These are phyloP conservation scores for Chimonanthus praecox DNA, from an alignment of 164 flowering plant species.

Conservation along the genomic window DNA sequence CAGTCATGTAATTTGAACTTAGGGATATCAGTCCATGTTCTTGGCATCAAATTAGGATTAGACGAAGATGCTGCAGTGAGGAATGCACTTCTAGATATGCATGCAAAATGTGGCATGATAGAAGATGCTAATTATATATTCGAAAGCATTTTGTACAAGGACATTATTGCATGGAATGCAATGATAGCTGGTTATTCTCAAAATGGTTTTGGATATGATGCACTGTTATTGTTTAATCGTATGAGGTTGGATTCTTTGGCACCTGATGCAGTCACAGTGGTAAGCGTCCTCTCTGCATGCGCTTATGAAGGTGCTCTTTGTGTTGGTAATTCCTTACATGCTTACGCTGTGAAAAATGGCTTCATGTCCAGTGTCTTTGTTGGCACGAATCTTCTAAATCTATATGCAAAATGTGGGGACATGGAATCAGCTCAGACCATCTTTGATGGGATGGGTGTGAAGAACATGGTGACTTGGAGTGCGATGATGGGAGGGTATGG, in stretches of 20 bases:
- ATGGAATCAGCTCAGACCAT: constrained; percentile 41
- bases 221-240: constrained; percentile 36
- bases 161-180: constrained; percentile 67
- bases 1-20: constrained; percentile 27
- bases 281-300: constrained; percentile 50
- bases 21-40: constrained; percentile 46
- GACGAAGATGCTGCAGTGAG: constrained; percentile 29
- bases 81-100: constrained; percentile 74
- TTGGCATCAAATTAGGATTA: constrained; percentile 46
- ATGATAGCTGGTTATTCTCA: constrained; percentile 59
- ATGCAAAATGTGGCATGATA: constrained; percentile 51
- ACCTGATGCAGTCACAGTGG: constrained; percentile 65
- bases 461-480: constrained; percentile 54
- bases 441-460: constrained; percentile 55
- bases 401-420: constrained; percentile 74
- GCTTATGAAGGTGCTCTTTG: constrained; percentile 38
- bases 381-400: constrained; percentile 58
- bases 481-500: constrained; percentile 78
- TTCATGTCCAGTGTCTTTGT: constrained; percentile 43
- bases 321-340: constrained; percentile 57
- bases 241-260: constrained; percentile 33
- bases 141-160: constrained; percentile 33
- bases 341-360: constrained; percentile 45
- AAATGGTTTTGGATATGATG: constrained; percentile 42
- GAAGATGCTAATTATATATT: constrained; percentile 45